Evolutionary conservation across 2,329 filamentous ascomycete genomes (phyloP), one percentile per base, ranked within the genome.

Genomic region (Podosphaera fusca): DNA sequence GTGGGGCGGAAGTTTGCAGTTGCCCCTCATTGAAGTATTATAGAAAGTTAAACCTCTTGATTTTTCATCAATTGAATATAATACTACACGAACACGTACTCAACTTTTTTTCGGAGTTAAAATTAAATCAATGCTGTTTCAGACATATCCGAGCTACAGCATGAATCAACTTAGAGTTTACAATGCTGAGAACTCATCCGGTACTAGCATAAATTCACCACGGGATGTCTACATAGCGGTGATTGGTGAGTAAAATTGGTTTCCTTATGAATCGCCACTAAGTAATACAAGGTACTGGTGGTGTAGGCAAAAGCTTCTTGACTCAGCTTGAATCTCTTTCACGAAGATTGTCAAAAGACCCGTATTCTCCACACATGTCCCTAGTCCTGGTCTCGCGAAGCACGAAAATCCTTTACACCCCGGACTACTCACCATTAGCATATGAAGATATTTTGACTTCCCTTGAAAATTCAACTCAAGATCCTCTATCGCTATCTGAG

Each of bases 251-350:
- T 56, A 36, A 58, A 47, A 31, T 31, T 50, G 33, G 55, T n/a
- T 47, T 34, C 57, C 49, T 51, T 51, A 59, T 58, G 49, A 59
- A 62, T 57, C 58, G 38, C 59, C 60, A 40, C 53, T 53, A 47
- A 38, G 53, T 57, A 57, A 60, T 40, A 38, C 59, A 63, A 94
- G 89, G 92, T 67, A 85, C 85, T 64, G 92, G 92, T 64, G 90
- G 90, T 62, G 92, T 96, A 60, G 92, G 92, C 66, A 89, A 89
- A 71, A 81, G 80, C 72, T 95, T 96, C 75, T 79, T 96, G 61
- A 75, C 76, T 63, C 92, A 96, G 71, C 80, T 96, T 58, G 74
- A 83, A 61, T 68, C 73, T 59, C 77, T 92, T 59, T 75, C 79
- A 55, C 73, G 76, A 61, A 80, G 84, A 60, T 80, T 81, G 45